Evolutionary conservation across 2,329 filamentous ascomycete species (phyloP).

Genomic region (Fusarium denticulatum): DNA sequence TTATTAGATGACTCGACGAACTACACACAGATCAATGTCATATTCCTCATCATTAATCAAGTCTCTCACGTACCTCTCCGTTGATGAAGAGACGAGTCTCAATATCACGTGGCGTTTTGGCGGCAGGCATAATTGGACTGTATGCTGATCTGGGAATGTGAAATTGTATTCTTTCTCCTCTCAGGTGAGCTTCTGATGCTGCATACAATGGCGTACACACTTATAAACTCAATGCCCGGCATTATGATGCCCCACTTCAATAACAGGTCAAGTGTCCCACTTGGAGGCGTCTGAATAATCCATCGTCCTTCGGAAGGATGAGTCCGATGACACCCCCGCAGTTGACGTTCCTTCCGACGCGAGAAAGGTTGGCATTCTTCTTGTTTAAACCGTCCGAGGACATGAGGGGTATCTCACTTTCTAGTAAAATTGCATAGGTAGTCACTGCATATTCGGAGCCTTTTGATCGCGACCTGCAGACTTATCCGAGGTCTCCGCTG

Average conservation of each 20-base stretch:
- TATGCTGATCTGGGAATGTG: not conserved
- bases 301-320: not conserved
- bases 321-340: not conserved
- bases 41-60: rapidly evolving
- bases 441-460: not conserved
- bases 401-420: too few relatives aligned
- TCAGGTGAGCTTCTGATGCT: not conserved
- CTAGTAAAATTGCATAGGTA: rapidly evolving
- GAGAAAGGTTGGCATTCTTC: too few relatives aligned
- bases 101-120: not conserved
- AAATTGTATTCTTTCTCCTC: not conserved
- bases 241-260: not conserved
- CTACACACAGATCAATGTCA: rapidly evolving
- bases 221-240: not conserved
- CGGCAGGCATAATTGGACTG: not conserved
- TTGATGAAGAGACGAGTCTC: not conserved
- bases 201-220: not conserved
- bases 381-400: not conserved
- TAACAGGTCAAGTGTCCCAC: not conserved
- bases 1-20: not conserved
- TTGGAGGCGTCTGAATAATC: not conserved
- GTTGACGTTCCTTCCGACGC: not conserved
- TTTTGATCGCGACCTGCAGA: not conserved
- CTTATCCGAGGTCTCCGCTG: not conserved
- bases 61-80: not conserved